These are phyloP conservation scores for Ascochyta viciae-villosae DNA, from an alignment of 2,329 filamentous ascomycete genomes.

Conservation along the genomic window DNA sequence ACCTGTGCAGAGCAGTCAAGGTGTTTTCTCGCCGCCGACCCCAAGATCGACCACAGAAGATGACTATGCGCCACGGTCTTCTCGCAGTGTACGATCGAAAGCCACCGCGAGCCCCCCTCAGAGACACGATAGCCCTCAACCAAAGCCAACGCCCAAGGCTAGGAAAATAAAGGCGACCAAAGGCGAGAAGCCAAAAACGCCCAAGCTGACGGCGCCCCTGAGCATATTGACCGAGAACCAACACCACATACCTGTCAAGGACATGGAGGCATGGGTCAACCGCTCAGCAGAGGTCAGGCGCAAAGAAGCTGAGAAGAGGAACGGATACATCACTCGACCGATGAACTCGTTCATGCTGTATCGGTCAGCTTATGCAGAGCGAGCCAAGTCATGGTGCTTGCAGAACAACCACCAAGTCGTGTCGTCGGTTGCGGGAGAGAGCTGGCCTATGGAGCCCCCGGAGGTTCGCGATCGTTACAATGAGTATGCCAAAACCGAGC, in stretches of 20 bases:
- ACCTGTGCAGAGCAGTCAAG: conserved; percentile 35
- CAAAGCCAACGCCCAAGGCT: conserved; percentile 44
- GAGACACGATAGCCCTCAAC: conserved; percentile 31
- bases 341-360: conserved; percentile 99
- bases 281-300: conserved; percentile 71
- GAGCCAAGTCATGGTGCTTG: conserved; percentile 79
- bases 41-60: conserved; percentile 52
- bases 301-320: conserved; percentile 72
- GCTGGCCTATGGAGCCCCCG: conserved; percentile 83
- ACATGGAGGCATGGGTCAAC: conserved; percentile 83
- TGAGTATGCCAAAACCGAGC: conserved; percentile 78
- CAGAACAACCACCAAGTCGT: conserved; percentile 95
- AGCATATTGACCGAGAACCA: conserved; percentile 73
- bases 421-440: conserved; percentile 83
- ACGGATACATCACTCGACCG: conserved; percentile 83
- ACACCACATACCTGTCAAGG: conserved; percentile 68
- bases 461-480: conserved; percentile 78
- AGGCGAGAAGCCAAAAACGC: conserved; percentile 55
- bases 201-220: conserved; percentile 70
- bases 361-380: conserved; percentile 87
- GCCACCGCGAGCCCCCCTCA: conserved; percentile 35
- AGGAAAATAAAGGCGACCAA: conserved; percentile 56
- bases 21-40: conserved; percentile 51
- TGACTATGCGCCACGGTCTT: conserved; percentile 48
- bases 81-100: conserved; percentile 45